phyloP scores from a whole-genome alignment of 441 rosid species.

The California macrophylla region DNA sequence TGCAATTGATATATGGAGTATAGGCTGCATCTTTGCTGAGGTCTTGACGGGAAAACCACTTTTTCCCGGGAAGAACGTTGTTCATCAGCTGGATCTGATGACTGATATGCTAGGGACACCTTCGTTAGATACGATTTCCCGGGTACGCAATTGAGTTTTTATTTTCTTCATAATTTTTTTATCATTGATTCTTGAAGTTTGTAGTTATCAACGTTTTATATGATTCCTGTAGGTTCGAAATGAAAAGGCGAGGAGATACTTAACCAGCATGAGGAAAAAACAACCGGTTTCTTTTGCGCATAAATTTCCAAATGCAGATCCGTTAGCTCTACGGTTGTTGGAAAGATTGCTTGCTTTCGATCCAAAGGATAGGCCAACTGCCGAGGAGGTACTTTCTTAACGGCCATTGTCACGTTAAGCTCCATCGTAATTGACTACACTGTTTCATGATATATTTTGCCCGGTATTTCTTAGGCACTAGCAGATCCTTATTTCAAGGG shows the following conservation, averaged over 20 bases:
- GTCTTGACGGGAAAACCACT: constrained; percentile 74
- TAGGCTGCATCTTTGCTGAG: constrained; percentile 98
- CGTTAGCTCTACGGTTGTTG: constrained; percentile 58
- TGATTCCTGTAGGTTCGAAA: constrained; percentile 58
- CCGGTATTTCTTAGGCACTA: constrained; percentile 43
- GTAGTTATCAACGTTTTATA: not conserved
- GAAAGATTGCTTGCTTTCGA: constrained; percentile 85
- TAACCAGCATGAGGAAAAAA: constrained; percentile 90
- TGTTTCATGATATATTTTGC: not conserved
- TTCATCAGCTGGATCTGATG: constrained; percentile 84
- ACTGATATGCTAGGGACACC: constrained; percentile 91
- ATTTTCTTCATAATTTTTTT: not conserved
- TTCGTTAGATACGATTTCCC: constrained; percentile 71
- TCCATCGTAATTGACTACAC: not conserved
- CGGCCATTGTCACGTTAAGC: not conserved
- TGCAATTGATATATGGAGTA: constrained; percentile 95
- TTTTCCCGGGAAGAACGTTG: constrained; percentile 89
- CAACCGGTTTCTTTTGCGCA: constrained; percentile 56
- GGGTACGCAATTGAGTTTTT: constrained; percentile 50
- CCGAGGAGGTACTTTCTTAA: constrained; percentile 55
- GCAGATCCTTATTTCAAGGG: constrained; percentile 92
- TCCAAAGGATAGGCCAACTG: constrained; percentile 84
- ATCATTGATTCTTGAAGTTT: not conserved
- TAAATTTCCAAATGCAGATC: constrained; percentile 79
- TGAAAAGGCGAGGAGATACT: constrained; percentile 85